Conservation (phyloP, 306 rosid genomes). For the Vigna mungo region DNA sequence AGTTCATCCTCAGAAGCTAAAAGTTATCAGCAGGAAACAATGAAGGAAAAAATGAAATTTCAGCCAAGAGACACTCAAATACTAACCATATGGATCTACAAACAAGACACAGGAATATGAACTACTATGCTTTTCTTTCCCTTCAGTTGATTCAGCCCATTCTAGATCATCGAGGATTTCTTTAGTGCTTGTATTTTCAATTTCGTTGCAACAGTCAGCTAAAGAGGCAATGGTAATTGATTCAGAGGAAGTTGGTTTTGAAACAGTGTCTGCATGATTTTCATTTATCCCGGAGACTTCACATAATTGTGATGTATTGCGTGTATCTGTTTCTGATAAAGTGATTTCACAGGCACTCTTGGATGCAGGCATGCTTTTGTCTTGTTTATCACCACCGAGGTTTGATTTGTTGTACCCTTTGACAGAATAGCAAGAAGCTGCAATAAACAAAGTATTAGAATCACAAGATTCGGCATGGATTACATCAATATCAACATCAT, state of each 20-base stretch:
- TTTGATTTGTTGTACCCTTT: conserved; percentile 32
- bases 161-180: conserved; percentile 32
- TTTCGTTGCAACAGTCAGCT: conserved; percentile 44
- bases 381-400: conserved; percentile 34
- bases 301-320: conserved; percentile 45
- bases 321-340: conserved; percentile 26
- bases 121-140: conserved; percentile 41
- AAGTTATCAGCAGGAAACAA: conserved; percentile 32
- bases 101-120: conserved; percentile 45
- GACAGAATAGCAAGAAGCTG: conserved; percentile 45
- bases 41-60: conserved; percentile 32
- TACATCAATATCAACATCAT: conserved; percentile 39
- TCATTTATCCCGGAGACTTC: conserved; percentile 44
- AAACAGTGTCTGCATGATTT: conserved; percentile 40
- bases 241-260: conserved; percentile 45
- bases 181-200: conserved; percentile 50
- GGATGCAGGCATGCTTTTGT: conserved; percentile 21
- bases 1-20: conserved; percentile 42
- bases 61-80: conserved; percentile 28
- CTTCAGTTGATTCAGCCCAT: conserved; percentile 38
- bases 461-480: conserved; percentile 31
- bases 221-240: conserved; percentile 39
- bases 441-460: conserved; percentile 35
- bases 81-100: conserved; percentile 59
- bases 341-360: conserved; percentile 28